A percentile compares a stretch with the other conserved stretches of the same genome.
Conservation (phyloP, 2,329 filamentous ascomycete genomes). For the Hypoxylon sp. region DNA sequence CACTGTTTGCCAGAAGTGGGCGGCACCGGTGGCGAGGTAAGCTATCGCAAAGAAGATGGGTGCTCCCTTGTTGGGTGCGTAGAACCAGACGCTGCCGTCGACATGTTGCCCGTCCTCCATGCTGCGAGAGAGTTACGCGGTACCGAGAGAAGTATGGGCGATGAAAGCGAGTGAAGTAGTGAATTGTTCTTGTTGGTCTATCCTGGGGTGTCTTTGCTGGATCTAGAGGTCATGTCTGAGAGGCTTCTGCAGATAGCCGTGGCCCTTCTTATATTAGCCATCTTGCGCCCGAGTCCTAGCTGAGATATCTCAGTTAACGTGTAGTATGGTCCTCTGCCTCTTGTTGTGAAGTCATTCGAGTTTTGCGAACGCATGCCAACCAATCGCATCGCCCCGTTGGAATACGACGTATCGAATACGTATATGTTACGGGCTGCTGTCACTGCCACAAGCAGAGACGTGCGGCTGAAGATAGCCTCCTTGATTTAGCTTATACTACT, state of each 20-base stretch:
- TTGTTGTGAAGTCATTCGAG: constrained; percentile 7
- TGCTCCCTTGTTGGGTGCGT: constrained; percentile 57
- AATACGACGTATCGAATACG: constrained; percentile 37
- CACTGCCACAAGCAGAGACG: neutral
- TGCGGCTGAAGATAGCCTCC: neutral
- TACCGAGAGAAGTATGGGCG: neutral
- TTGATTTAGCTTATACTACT: no score
- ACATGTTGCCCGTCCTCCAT: constrained; percentile 50
- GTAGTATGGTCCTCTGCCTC: neutral
- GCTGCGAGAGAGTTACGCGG: neutral
- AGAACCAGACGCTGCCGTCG: constrained; percentile 55
- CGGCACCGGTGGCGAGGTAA: constrained; percentile 49
- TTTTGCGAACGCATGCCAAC: constrained; percentile 12
- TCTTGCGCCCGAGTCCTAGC: no score
- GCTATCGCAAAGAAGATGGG: constrained; percentile 56
- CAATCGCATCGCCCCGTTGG: constrained; percentile 30
- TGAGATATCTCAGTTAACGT: neutral
- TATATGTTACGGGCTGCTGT: neutral
- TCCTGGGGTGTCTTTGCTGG: neutral
- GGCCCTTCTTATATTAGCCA: neutral
- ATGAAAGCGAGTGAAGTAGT: neutral
- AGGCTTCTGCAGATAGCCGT: neutral
- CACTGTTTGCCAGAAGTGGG: constrained; percentile 56
- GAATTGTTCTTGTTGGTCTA: neutral
- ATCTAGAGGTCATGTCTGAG: neutral